Evolutionary conservation across 1,284 basidiomycete species (phyloP), one percentile per base, ranked within the genome.

Genomic region (Moesziomyces aphidis): DNA sequence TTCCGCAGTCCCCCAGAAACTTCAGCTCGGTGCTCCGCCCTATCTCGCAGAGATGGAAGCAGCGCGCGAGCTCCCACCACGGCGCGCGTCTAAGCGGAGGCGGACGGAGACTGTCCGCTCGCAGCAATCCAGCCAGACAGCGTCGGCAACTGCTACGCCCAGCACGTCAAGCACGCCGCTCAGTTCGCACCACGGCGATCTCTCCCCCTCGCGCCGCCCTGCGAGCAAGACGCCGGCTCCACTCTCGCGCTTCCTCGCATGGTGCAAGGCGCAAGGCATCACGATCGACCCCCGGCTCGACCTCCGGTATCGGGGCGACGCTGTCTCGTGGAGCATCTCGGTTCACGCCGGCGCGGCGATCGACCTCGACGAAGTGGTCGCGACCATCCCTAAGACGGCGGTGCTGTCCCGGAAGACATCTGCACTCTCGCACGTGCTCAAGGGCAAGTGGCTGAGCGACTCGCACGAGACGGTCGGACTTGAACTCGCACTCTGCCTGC

Each of bases 401-500:
- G 61, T 78, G 17, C 63, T 78, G 1, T 78, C 76, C 4, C 60
- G 62, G 47, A 55, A 62, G 39, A 76, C 62, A 1, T 76, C 73
- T 0, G 62, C 62, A 7, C 70, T 78, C 3, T 44, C 69, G 0
- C 42, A 42, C 0, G n/a, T 51, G 4, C 60, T 73, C 24, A 46
- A 55, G 17, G 56, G 55, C 4, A 50, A 43, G 42, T 73, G 43
- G 34, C 51, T 63, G 15, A 64, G 61, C 55, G 57, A 73, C 4
- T 63, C 66, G 0, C 65, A 58, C 34, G 54, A 64, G 36, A 68
- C 64, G 1, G 61, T 72, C 39, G 66, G 63, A 0, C 54, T 79
- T 13, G 70, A 76, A 42, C 71, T 82, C 4, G 72, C 78, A 1
- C 65, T 82, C 39, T 76, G 76, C 47, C 55, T 82, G 7, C 55